Evolutionary conservation across 73 alveolate species (phyloP).

Genomic region (Tetrahymena borealis): DNA sequence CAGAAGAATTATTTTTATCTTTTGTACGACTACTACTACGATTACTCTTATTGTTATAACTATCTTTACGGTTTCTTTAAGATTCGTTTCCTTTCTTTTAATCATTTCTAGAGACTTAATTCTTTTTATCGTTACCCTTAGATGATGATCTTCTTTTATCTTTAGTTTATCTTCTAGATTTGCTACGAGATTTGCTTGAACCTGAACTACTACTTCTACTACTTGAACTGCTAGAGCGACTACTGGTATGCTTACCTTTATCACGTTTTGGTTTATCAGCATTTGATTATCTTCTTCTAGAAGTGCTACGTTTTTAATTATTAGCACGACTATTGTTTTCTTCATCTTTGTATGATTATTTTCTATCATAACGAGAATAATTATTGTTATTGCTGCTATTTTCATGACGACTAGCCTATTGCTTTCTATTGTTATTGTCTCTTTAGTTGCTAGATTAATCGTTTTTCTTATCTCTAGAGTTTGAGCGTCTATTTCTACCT

Average conservation of each 20-base stretch:
- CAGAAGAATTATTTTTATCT: not conserved
- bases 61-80: not conserved
- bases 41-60: not conserved
- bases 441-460: not conserved
- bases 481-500: not conserved
- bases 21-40: not conserved
- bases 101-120: not conserved
- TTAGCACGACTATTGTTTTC: not conserved
- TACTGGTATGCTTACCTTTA: not conserved
- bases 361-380: not conserved
- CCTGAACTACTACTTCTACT: not conserved
- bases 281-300: not conserved
- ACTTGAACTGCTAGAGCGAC: not conserved
- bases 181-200: not conserved
- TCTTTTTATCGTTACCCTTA: not conserved
- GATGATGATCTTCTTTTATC: not conserved
- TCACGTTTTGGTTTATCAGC: not conserved
- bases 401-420: not conserved
- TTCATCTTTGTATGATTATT: not conserved
- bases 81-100: not conserved
- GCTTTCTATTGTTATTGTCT: no score
- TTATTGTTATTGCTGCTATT: not conserved
- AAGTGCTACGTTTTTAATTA: not conserved
- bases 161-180: not conserved
- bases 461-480: not conserved